Evolutionary conservation across 257 asterid species (phyloP).

Genomic region (Capsicum baccatum): DNA sequence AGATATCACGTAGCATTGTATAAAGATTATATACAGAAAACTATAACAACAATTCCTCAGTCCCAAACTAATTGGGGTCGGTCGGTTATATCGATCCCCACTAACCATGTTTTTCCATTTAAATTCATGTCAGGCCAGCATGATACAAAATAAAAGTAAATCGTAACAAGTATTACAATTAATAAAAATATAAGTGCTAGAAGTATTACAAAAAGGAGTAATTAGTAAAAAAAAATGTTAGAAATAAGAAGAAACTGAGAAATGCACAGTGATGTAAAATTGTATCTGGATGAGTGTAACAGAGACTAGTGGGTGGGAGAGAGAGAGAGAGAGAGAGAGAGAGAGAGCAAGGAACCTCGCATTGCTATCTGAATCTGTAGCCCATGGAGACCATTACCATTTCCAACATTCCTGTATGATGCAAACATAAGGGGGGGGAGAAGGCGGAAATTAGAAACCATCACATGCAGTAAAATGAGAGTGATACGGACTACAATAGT

Average conservation of each 20-base stretch:
- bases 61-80: background rate
- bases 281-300: conserved; percentile 1
- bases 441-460: conserved; percentile 41
- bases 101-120: background rate
- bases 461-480: conserved; percentile 42
- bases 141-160: background rate
- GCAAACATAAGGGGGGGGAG: conserved; percentile 26
- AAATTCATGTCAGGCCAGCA: background rate
- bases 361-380: conserved; percentile 95
- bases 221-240: background rate
- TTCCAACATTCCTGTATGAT: conserved; percentile 74
- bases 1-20: background rate
- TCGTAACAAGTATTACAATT: background rate
- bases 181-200: background rate
- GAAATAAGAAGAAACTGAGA: background rate
- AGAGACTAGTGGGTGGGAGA: too few relatives aligned
- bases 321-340: background rate
- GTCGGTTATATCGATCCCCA: background rate
- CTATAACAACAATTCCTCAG: background rate
- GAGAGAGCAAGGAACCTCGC: conserved; percentile 65
- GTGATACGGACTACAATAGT: conserved; percentile 14
- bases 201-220: background rate
- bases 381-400: conserved; percentile 88
- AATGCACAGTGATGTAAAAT: background rate
- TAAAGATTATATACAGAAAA: background rate